phyloP scores from a whole-genome alignment of 106 monocot genomes.

The Platanthera guangdongensis region DNA sequence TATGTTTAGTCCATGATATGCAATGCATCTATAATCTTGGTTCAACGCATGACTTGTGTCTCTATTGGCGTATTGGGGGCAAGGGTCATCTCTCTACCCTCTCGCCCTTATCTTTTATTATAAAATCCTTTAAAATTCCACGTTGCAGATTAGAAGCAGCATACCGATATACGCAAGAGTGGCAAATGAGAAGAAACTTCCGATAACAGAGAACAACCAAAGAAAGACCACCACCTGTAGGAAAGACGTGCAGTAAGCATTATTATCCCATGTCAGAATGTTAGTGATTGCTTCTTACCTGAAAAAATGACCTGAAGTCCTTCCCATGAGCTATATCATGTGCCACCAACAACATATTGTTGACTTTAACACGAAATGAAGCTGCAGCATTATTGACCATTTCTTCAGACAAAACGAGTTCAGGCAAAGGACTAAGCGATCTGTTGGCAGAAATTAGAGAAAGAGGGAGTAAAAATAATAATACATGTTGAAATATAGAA shows the following conservation, averaged over 20 bases:
- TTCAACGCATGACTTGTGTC: too few species aligned
- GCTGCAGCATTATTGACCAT: slow-evolving; percentile 95
- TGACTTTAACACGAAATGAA: slow-evolving; percentile 82
- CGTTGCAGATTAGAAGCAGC: background rate
- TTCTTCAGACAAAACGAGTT: slow-evolving; percentile 89
- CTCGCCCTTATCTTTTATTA: too few species aligned
- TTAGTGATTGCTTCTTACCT: slow-evolving; percentile 31
- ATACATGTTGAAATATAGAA: too few species aligned
- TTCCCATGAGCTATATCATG: slow-evolving; percentile 95
- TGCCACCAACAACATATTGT: slow-evolving; percentile 82
- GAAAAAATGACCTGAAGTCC: slow-evolving; percentile 78
- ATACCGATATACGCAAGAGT: slow-evolving; percentile 89
- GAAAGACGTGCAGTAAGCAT: background rate
- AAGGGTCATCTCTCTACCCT: too few species aligned
- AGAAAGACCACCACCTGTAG: slow-evolving; percentile 65
- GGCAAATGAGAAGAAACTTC: slow-evolving; percentile 70
- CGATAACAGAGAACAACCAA: slow-evolving; percentile 85
- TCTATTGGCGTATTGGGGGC: too few species aligned
- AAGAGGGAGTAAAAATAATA: background rate
- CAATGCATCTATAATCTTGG: too few species aligned
- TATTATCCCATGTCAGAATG: background rate
- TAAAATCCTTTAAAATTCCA: background rate
- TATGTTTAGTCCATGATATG: too few species aligned
- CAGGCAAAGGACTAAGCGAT: slow-evolving; percentile 77
- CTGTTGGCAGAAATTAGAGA: slow-evolving; percentile 22